These are phyloP conservation scores for Globisporangium alternatum DNA, from an alignment of 352 stramenopile genomes.

Conservation along the genomic window DNA sequence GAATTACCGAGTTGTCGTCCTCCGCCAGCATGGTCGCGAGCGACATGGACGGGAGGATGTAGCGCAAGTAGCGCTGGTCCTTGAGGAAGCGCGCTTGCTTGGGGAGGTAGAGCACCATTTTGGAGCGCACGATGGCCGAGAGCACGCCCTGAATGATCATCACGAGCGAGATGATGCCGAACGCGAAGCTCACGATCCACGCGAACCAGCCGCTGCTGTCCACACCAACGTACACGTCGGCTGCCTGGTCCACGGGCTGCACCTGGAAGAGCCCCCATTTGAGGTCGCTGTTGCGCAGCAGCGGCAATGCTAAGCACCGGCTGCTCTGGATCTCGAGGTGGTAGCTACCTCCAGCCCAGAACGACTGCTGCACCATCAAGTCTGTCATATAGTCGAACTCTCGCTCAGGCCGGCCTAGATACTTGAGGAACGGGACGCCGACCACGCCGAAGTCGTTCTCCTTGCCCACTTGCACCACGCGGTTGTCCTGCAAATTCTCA, in stretches of 20 bases:
- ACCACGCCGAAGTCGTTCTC: constrained; percentile 25
- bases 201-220: constrained; percentile 20
- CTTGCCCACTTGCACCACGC: constrained; percentile 23
- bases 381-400: constrained; percentile 30
- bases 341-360: constrained; percentile 32
- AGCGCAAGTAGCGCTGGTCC: constrained; percentile 5
- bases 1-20: constrained; percentile 11
- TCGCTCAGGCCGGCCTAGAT: constrained; percentile 16
- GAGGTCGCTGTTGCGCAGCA: constrained; percentile 9
- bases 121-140: background rate
- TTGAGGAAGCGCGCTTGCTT: constrained; percentile 1
- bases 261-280: constrained; percentile 24
- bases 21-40: constrained; percentile 13
- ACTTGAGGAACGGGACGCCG: constrained; percentile 30
- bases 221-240: constrained; percentile 13
- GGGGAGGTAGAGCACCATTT: constrained; percentile 6
- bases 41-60: constrained; percentile 13
- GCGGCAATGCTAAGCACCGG: constrained; percentile 23
- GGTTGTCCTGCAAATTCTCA: constrained; percentile 16
- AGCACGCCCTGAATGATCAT: constrained; percentile 19
- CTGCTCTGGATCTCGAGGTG: constrained; percentile 39
- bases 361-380: constrained; percentile 28
- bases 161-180: constrained; percentile 26
- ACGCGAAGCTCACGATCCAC: constrained; percentile 18
- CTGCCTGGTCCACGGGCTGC: constrained; percentile 15